Percentiles rank a stretch among this genome's conserved stretches.
phyloP scores from a whole-genome alignment of 2,329 filamentous ascomycete species.

The Scedosporium dehoogii region DNA sequence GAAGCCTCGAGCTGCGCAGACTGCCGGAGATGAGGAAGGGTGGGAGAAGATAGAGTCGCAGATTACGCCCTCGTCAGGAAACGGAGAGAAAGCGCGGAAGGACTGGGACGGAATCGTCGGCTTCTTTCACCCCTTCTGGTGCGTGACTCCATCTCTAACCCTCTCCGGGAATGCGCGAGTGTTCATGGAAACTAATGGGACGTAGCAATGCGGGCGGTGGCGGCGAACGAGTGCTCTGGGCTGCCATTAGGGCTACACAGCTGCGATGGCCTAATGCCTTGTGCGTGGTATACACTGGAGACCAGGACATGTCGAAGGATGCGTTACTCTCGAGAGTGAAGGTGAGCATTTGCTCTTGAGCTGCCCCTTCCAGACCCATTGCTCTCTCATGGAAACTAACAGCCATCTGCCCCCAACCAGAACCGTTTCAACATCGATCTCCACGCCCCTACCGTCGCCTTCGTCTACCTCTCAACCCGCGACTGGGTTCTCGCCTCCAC shows the following conservation, averaged over 20 bases:
- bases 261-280: constrained; percentile 78
- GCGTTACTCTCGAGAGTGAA: constrained; percentile 69
- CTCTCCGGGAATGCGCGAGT: background rate
- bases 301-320: constrained; percentile 77
- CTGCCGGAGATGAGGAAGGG: constrained; percentile 42
- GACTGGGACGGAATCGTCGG: constrained; percentile 80
- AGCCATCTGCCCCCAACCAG: constrained; percentile 24
- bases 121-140: constrained; percentile 98
- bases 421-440: constrained; percentile 88
- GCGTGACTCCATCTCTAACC: constrained; percentile 17
- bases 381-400: background rate
- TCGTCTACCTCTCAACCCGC: constrained; percentile 84
- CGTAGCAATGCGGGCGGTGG: constrained; percentile 86
- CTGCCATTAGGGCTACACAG: constrained; percentile 85
- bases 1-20: constrained; percentile 15
- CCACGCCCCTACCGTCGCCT: constrained; percentile 70
- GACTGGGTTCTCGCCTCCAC: constrained; percentile 77
- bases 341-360: constrained; percentile 29
- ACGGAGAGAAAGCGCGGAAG: constrained; percentile 24
- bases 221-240: constrained; percentile 93
- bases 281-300: constrained; percentile 90
- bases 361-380: constrained; percentile 1
- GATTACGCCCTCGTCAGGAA: constrained; percentile 31
- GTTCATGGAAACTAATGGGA: background rate
- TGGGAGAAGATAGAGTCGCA: constrained; percentile 53